Evolutionary conservation across 2,329 filamentous ascomycete species (phyloP).

Genomic region (Blastomyces parvus): DNA sequence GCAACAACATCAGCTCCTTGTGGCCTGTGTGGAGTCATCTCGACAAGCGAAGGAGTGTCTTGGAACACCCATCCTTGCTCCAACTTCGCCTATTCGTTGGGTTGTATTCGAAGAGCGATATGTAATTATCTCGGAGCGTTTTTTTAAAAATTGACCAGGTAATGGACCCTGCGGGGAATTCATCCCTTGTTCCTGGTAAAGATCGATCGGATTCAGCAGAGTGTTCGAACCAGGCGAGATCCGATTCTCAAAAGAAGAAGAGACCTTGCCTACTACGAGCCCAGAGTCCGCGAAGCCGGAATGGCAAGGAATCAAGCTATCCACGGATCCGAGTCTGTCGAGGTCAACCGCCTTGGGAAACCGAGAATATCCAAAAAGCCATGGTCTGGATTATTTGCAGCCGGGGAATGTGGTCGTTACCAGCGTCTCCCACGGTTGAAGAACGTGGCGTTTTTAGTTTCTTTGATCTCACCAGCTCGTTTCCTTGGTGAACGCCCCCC

Average conservation of each 20-base stretch:
- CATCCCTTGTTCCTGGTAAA: background rate
- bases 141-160: too few relatives aligned
- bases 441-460: background rate
- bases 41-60: background rate
- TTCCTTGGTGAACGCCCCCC: too few relatives aligned
- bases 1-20: background rate
- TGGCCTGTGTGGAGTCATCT: background rate
- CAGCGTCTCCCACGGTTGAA: background rate
- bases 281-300: background rate
- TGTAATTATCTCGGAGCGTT: too few relatives aligned
- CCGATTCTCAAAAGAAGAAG: background rate
- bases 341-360: too few relatives aligned
- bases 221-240: background rate
- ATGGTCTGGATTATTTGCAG: too few relatives aligned
- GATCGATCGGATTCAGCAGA: background rate
- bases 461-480: background rate
- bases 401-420: too few relatives aligned
- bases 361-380: too few relatives aligned
- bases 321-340: background rate
- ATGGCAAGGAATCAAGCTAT: background rate
- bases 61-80: background rate
- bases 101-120: background rate
- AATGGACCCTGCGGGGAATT: background rate
- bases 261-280: background rate
- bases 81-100: background rate